A percentile compares a stretch with the other conserved stretches of the same genome.
These are phyloP conservation scores for Piloderma croceum DNA, from an alignment of 768 basidiomycete species.

Conservation along the genomic window DNA sequence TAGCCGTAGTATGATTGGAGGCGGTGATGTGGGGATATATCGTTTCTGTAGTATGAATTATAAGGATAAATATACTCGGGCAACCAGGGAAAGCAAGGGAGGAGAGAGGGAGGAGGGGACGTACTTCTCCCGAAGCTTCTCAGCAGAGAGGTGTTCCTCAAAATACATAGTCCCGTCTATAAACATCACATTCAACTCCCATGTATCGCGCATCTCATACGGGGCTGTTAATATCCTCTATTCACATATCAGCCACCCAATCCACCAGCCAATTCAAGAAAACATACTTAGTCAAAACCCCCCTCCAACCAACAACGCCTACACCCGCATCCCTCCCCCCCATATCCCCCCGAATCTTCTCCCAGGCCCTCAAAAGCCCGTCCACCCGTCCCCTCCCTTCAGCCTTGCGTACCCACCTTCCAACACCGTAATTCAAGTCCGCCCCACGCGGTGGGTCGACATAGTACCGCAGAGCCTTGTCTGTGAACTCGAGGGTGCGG, in stretches of 20 bases:
- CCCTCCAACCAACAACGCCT: conserved; percentile 68
- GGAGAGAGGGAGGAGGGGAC: conserved; percentile 13
- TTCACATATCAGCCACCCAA: conserved; percentile 22
- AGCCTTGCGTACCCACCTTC: conserved; percentile 61
- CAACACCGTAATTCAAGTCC: conserved; percentile 65
- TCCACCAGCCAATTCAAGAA: conserved; percentile 2
- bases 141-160: conserved; percentile 64
- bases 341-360: conserved; percentile 34
- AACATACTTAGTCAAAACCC: conserved; percentile 77
- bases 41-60: conserved; percentile 40
- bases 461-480: conserved; percentile 69
- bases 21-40: conserved; percentile 58
- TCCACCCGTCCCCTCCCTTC: conserved; percentile 69
- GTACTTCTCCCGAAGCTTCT: conserved; percentile 59
- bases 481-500: conserved; percentile 52
- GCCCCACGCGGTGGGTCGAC: conserved; percentile 61
- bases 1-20: conserved; percentile 78
- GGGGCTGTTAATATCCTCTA: conserved; percentile 74
- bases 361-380: conserved; percentile 54
- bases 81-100: too few relatives aligned
- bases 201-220: conserved; percentile 75
- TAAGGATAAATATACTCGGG: neutral
- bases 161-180: conserved; percentile 66
- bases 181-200: conserved; percentile 81
- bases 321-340: conserved; percentile 37